Percentiles rank a stretch among this genome's conserved stretches.
Conservation (phyloP, 257 asterid genomes). For the Prunella vulgaris region DNA sequence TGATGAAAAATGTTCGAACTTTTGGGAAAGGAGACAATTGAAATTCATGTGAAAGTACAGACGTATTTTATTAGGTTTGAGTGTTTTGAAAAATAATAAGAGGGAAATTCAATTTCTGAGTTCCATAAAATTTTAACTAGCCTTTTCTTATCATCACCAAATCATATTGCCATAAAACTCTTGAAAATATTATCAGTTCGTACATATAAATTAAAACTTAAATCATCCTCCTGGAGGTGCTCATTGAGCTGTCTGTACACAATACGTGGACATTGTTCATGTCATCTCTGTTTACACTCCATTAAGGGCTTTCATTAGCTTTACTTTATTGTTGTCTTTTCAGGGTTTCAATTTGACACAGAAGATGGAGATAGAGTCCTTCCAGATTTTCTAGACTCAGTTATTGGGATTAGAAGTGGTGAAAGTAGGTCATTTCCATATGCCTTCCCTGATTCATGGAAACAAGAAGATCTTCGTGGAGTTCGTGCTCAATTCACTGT, state of each 20-base stretch:
- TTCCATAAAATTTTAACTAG: not conserved
- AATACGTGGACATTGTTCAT: too few relatives aligned
- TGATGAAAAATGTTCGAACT: not conserved
- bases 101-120: too few relatives aligned
- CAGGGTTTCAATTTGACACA: conserved; percentile 94
- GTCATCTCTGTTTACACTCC: conserved; percentile 1
- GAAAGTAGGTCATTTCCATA: conserved; percentile 75
- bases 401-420: conserved; percentile 64
- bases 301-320: not conserved
- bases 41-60: not conserved
- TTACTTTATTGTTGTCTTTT: not conserved
- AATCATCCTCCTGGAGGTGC: too few relatives aligned
- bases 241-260: too few relatives aligned
- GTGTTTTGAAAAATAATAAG: not conserved
- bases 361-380: conserved; percentile 87
- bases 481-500: conserved; percentile 82
- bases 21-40: not conserved
- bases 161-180: conserved; percentile 1
- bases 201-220: not conserved
- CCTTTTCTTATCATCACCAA: not conserved
- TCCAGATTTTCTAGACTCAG: conserved; percentile 68
- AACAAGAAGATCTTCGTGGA: conserved; percentile 88
- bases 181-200: not conserved
- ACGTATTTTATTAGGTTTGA: not conserved
- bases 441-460: conserved; percentile 88